These are phyloP conservation scores for Penicillium sclerotigenum DNA, from an alignment of 2,329 filamentous ascomycete species.

Conservation along the genomic window DNA sequence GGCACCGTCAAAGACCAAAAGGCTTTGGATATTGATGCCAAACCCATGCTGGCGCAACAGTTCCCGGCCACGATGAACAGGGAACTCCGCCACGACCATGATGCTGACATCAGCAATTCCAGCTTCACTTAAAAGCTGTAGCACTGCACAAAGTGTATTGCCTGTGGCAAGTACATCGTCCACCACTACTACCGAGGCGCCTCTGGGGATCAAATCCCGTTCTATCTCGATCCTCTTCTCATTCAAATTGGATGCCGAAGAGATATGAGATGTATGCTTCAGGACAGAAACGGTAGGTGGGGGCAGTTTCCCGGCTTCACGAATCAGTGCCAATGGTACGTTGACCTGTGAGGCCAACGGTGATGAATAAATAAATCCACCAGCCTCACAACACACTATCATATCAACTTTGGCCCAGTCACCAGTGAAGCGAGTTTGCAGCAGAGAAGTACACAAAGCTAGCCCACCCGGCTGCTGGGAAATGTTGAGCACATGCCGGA, in stretches of 20 bases:
- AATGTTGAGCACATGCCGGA: conserved; percentile 59
- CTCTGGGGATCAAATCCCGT: conserved; percentile 39
- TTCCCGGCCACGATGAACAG: conserved; percentile 52
- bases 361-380: conserved; percentile 57
- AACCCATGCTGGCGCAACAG: conserved; percentile 43
- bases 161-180: conserved; percentile 61
- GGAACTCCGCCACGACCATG: conserved; percentile 59
- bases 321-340: conserved; percentile 51
- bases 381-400: conserved; percentile 56
- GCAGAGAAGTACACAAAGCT: conserved; percentile 50
- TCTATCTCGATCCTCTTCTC: conserved; percentile 52
- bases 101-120: conserved; percentile 47
- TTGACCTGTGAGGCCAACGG: conserved; percentile 45
- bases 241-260: conserved; percentile 35
- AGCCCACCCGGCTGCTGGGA: conserved; percentile 52
- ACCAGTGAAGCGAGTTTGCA: conserved; percentile 47
- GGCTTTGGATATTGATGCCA: neutral
- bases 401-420: conserved; percentile 49
- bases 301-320: conserved; percentile 58
- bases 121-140: conserved; percentile 48
- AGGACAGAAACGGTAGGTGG: conserved; percentile 51
- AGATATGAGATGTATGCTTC: conserved; percentile 55
- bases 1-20: neutral
- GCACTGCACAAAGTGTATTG: conserved; percentile 52
- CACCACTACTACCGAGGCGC: conserved; percentile 52